phyloP scores from a whole-genome alignment of 345 rosid species.

The Theobroma cacao region DNA sequence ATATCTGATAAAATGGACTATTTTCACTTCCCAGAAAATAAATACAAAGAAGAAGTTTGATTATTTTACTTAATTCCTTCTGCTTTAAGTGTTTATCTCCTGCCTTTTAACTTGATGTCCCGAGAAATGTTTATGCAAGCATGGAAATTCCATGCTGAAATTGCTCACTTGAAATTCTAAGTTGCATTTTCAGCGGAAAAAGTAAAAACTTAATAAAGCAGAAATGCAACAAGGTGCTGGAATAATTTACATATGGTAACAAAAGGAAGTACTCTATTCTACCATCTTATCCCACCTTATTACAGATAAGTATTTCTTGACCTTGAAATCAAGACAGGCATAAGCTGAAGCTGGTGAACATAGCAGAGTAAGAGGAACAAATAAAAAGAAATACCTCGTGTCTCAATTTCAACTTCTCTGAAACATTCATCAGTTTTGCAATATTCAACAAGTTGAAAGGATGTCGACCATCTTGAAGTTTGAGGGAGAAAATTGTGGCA shows the following conservation, averaged over 20 bases:
- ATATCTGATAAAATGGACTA: neutral
- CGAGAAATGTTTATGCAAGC: neutral
- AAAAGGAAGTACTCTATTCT: neutral
- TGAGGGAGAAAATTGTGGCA: slow-evolving; percentile 58
- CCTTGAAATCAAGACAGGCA: neutral
- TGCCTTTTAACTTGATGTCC: neutral
- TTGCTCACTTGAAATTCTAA: neutral
- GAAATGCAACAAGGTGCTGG: neutral
- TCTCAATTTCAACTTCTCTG: slow-evolving; percentile 45
- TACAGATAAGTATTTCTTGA: neutral
- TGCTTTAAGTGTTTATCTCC: neutral
- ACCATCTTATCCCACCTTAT: neutral
- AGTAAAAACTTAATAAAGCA: neutral
- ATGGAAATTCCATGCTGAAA: neutral
- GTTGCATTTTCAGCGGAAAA: neutral
- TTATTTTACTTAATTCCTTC: neutral
- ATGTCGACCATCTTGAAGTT: slow-evolving; percentile 41
- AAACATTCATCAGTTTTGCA: slow-evolving; percentile 44
- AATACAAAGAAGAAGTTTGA: neutral
- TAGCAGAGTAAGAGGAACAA: neutral
- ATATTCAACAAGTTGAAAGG: slow-evolving; percentile 57
- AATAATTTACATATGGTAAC: neutral
- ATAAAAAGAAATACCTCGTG: slow-evolving; percentile 40
- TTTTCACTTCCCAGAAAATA: neutral
- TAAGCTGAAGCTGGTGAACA: neutral